Evolutionary conservation across 129 eudicot species (phyloP).

Genomic region (Scalesia atractyloides): DNA sequence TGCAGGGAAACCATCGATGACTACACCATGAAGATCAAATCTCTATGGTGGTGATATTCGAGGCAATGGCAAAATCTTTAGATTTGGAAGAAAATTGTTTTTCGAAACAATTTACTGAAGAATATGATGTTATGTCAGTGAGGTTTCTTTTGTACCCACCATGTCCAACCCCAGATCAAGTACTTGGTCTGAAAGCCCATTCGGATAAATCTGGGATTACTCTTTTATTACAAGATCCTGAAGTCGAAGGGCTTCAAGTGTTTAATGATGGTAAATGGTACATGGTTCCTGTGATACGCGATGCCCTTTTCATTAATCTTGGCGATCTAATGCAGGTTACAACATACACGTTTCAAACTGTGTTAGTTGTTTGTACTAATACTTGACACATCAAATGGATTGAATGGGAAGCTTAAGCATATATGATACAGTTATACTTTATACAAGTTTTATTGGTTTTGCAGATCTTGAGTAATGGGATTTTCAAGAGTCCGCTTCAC

Average conservation of each 20-base stretch:
- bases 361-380: no score
- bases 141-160: conserved; percentile 61
- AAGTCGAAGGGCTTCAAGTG: conserved; percentile 51
- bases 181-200: conserved; percentile 64
- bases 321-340: conserved; percentile 71
- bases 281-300: conserved; percentile 48
- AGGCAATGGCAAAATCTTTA: conserved; percentile 59
- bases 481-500: conserved; percentile 70
- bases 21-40: conserved; percentile 39
- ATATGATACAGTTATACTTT: neutral
- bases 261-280: conserved; percentile 58
- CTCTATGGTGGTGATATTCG: conserved; percentile 31
- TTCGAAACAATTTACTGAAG: conserved; percentile 44
- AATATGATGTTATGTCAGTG: conserved; percentile 29
- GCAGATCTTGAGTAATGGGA: conserved; percentile 76
- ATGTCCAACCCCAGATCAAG: conserved; percentile 58
- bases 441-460: neutral
- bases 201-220: conserved; percentile 58
- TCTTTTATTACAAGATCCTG: conserved; percentile 51
- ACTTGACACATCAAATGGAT: no score
- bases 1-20: conserved; percentile 55
- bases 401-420: no score
- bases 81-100: conserved; percentile 52
- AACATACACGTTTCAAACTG: neutral
- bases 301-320: conserved; percentile 49